Base-by-base conservation (phyloP, 164 flowering plant genomes). In the Aristolochia californica region DNA sequence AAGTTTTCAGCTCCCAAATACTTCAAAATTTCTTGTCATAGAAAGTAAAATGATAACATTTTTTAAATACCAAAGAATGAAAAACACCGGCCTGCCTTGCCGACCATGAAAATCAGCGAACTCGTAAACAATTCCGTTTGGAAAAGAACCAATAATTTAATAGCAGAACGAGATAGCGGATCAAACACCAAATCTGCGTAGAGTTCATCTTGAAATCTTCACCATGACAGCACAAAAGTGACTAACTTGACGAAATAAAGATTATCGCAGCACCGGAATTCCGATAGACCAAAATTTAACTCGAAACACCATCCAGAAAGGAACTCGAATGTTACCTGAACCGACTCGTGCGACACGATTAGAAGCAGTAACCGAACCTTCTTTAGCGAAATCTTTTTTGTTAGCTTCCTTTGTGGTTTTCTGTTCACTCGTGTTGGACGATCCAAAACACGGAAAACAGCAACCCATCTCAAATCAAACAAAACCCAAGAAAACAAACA, bases 401-500 rank as follows among this genome's bases (percentile, higher is more conserved):
- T 20, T 50, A 14, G 4, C 28, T 16, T 50, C 54, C 54, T 21
- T 21, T 28, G 40, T 34, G 40, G 40, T 3, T 2, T 34, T 34
- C 54, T 23, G 14, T 2, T 49, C 54, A 20, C 54, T 26, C 26
- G 15, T 16, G 15, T 50, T 50, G 28, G 54, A 22, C 20, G 54
- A 50, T 12, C 54, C 54, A 26, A 50, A 26, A 50, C 54, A 50
- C 27, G 54, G 54, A 14, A 50, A 23, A 26, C 54, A 50, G 54
- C 54, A 24, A 16, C 54, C 54, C 54, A 50, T 50, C 54, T 50
- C 27, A 15, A 50, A 50, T 50, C 54, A 24, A 10, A 23, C 40
- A 34, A 50, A 23, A 13, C 15, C 15, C 22, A 49, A 18, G 40
- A 34, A 4, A 34, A 34, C 11, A 34, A 34, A 2, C 40, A 34